phyloP scores from a whole-genome alignment of 1,284 basidiomycete species.

The Puccinia polysora region DNA sequence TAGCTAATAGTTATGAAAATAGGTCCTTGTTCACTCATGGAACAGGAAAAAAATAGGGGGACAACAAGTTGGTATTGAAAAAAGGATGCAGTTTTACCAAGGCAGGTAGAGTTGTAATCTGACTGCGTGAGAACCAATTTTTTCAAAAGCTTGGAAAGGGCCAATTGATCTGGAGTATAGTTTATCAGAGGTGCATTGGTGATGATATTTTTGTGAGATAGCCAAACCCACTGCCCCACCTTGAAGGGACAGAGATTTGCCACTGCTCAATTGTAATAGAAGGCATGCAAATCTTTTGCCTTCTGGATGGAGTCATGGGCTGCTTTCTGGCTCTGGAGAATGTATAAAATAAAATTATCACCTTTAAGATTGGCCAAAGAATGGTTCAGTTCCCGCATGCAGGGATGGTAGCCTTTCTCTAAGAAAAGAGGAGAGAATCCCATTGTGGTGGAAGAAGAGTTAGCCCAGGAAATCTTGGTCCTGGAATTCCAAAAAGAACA shows the following conservation, averaged over 20 bases:
- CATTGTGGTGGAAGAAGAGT: slow-evolving; percentile 9
- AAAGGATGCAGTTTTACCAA: not conserved
- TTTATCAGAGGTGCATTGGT: not conserved
- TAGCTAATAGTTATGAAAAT: no score
- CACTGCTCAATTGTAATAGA: not conserved
- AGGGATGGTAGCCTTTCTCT: slow-evolving; percentile 9
- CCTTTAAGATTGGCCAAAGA: not conserved
- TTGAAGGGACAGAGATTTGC: not conserved
- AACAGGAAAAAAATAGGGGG: not conserved
- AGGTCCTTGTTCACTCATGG: no score
- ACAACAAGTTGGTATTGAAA: not conserved
- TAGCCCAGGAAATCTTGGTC: slow-evolving; percentile 33
- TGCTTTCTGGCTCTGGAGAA: not conserved
- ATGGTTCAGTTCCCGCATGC: not conserved
- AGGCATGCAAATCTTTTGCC: not conserved
- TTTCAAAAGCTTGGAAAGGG: not conserved
- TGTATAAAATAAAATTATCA: not conserved
- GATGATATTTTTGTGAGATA: not conserved
- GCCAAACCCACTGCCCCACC: not conserved
- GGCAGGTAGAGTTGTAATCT: not conserved
- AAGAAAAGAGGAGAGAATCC: slow-evolving; percentile 27
- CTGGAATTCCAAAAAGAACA: not conserved
- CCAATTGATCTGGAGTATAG: not conserved
- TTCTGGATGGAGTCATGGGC: not conserved
- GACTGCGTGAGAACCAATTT: not conserved